These are phyloP conservation scores for Calendula officinalis DNA, from an alignment of 129 eudicot genomes.

Conservation along the genomic window DNA sequence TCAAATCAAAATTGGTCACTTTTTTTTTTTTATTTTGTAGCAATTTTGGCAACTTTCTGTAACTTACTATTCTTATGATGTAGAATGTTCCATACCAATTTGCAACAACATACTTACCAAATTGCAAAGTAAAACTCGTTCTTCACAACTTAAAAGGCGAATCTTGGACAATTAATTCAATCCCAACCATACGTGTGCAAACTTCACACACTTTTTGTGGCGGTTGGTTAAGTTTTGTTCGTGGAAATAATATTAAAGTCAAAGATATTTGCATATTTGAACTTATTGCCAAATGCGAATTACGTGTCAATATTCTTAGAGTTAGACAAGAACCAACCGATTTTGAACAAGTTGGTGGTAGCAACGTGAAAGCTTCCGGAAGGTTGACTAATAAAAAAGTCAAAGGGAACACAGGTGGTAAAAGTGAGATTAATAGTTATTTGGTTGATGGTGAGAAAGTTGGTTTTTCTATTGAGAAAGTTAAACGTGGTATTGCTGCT, in stretches of 20 bases:
- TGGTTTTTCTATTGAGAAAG: conserved; percentile 35
- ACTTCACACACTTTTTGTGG: conserved; percentile 91
- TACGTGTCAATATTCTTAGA: conserved; percentile 72
- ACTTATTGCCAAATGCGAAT: conserved; percentile 67
- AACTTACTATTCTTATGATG: conserved; percentile 12
- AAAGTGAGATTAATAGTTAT: background rate
- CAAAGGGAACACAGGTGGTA: conserved; percentile 34
- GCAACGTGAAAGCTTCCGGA: conserved; percentile 41
- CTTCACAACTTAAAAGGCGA: conserved; percentile 78
- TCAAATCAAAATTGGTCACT: background rate
- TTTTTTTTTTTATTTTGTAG: background rate
- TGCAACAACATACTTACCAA: conserved; percentile 75
- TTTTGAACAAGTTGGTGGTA: conserved; percentile 27
- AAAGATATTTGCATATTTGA: conserved; percentile 89
- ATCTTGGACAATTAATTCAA: conserved; percentile 76
- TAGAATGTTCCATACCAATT: conserved; percentile 90
- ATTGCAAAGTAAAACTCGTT: conserved; percentile 68
- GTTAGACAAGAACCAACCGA: conserved; percentile 60
- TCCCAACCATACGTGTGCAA: conserved; percentile 79
- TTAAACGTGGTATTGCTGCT: conserved; percentile 36
- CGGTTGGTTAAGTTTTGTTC: conserved; percentile 89
- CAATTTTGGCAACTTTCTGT: background rate
- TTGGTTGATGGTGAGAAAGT: conserved; percentile 28
- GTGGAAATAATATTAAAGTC: conserved; percentile 60
- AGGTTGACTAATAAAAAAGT: conserved; percentile 35